phyloP scores from a whole-genome alignment of 1,139 yeast genomes.

The Taiozyma onychis region DNA sequence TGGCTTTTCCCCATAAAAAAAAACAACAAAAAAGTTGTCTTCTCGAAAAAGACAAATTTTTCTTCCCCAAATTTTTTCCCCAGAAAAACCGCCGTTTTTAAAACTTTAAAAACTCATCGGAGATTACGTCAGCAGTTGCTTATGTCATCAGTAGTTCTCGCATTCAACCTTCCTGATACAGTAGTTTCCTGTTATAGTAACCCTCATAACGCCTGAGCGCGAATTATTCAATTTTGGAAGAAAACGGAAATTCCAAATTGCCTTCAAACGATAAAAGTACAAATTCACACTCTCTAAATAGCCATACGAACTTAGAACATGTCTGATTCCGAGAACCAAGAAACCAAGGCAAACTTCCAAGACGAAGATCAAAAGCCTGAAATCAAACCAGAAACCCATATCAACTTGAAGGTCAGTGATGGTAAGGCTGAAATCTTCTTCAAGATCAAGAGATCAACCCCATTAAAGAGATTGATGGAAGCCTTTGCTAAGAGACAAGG shows the following conservation, averaged over 20 bases:
- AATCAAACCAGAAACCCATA: constrained; percentile 65
- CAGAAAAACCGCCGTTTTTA: background rate
- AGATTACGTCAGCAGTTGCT: background rate
- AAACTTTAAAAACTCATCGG: background rate
- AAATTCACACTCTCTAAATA: background rate
- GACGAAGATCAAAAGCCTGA: constrained; percentile 46
- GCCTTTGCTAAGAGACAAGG: constrained; percentile 99
- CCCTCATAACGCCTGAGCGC: background rate
- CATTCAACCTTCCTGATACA: background rate
- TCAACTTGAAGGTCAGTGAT: constrained; percentile 90
- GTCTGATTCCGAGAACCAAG: constrained; percentile 28
- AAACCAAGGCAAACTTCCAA: constrained; percentile 27
- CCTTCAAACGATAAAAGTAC: background rate
- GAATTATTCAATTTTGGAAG: background rate
- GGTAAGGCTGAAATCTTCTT: constrained; percentile 91
- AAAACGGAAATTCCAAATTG: background rate
- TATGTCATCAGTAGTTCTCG: background rate
- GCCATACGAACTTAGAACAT: constrained; percentile 8
- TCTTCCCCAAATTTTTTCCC: background rate
- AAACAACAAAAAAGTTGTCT: background rate
- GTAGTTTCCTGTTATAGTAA: background rate
- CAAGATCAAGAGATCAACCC: constrained; percentile 91
- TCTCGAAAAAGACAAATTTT: background rate
- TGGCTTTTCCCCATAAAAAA: background rate
- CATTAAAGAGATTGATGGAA: constrained; percentile 91